Percentiles rank a stretch among this genome's conserved stretches.
phyloP scores from a whole-genome alignment of 2,329 filamentous ascomycete genomes.

The Pestalotiopsis sp. region DNA sequence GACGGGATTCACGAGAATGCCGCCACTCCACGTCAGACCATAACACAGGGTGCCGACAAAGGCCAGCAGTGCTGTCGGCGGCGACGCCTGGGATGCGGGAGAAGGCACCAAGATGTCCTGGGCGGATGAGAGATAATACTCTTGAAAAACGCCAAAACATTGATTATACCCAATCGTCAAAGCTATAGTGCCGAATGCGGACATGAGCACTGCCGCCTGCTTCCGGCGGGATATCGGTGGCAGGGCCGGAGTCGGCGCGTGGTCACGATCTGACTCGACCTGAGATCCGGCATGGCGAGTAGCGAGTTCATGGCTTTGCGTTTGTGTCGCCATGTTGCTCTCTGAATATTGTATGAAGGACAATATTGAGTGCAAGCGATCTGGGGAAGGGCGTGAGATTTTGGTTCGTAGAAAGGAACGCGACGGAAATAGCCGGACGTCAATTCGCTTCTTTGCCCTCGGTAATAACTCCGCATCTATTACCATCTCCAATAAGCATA shows the following conservation, averaged over 20 bases:
- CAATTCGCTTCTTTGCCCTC: background rate
- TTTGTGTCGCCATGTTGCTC: background rate
- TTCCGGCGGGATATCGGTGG: constrained; percentile 40
- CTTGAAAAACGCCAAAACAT: constrained; percentile 51
- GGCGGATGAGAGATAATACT: constrained; percentile 45
- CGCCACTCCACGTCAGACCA: constrained; percentile 52
- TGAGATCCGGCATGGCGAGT: background rate
- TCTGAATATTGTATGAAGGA: background rate
- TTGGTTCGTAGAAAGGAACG: background rate
- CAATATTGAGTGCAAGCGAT: background rate
- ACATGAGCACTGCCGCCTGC: constrained; percentile 44
- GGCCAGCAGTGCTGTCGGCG: constrained; percentile 44
- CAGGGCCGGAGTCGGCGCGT: constrained; percentile 21
- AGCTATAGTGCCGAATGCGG: constrained; percentile 45
- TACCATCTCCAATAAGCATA: background rate
- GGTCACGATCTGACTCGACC: background rate
- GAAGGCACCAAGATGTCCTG: constrained; percentile 40
- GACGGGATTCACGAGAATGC: constrained; percentile 49
- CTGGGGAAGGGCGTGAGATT: background rate
- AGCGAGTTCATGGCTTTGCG: background rate
- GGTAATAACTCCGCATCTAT: background rate
- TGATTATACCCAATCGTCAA: constrained; percentile 54
- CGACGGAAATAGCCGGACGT: background rate
- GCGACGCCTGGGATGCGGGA: constrained; percentile 30
- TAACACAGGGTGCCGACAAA: constrained; percentile 51